Conservation (phyloP, 257 asterid species). For the Capsicum pubescens region DNA sequence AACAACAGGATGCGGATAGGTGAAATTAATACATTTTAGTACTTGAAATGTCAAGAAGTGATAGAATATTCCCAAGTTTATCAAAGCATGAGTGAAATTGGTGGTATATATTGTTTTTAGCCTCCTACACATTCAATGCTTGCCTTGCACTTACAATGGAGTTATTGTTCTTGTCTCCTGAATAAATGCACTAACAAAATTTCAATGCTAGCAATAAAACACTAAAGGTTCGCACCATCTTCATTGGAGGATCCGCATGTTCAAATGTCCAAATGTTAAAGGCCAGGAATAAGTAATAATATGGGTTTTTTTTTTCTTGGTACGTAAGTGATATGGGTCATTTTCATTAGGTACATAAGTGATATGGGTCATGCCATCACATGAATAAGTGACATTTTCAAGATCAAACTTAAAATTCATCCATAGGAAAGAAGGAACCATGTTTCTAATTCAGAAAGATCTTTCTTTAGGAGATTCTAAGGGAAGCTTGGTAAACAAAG, state of each 20-base stretch:
- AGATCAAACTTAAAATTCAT: slow-evolving; percentile 10
- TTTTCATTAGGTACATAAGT: background rate
- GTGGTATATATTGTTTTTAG: slow-evolving; percentile 26
- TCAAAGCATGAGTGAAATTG: slow-evolving; percentile 42
- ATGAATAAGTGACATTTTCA: background rate
- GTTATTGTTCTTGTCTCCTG: background rate
- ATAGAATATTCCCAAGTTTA: slow-evolving; percentile 27
- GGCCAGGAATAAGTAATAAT: background rate
- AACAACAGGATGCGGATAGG: background rate
- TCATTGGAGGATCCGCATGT: background rate
- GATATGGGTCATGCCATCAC: background rate
- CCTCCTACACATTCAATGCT: slow-evolving; percentile 45
- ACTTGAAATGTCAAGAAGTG: background rate
- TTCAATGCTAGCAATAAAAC: background rate
- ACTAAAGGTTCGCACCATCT: background rate
- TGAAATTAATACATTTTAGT: background rate
- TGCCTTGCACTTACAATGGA: slow-evolving; percentile 36
- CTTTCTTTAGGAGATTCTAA: background rate
- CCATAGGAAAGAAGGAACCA: background rate
- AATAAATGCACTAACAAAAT: background rate
- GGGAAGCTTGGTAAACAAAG: background rate
- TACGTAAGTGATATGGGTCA: background rate
- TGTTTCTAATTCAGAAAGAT: background rate
- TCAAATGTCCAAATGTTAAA: slow-evolving; percentile 9
- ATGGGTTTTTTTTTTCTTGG: no score